Conservation (phyloP, 371 early-diverging fungal species). For the Massospora cicadina region DNA sequence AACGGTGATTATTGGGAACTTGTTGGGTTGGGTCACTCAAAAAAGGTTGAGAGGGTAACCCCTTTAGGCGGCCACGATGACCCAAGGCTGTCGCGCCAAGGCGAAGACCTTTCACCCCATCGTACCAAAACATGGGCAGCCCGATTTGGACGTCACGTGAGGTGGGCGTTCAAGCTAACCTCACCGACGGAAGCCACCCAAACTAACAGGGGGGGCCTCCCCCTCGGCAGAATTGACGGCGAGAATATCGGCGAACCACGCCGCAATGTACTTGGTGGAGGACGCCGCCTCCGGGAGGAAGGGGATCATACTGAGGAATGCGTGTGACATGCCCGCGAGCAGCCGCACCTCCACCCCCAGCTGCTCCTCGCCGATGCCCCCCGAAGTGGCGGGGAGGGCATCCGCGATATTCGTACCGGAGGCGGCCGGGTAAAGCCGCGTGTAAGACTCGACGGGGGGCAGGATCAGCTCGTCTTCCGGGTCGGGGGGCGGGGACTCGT, state of each 20-base stretch:
- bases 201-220: too few species aligned
- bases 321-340: conserved; percentile 83
- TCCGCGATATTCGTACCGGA: conserved; percentile 12
- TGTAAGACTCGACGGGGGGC: background rate
- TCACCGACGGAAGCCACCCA: too few species aligned
- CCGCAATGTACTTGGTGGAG: conserved; percentile 2
- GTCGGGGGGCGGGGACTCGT: background rate
- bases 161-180: too few species aligned
- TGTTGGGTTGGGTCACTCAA: too few species aligned
- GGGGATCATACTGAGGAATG: conserved; percentile 71
- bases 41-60: too few species aligned
- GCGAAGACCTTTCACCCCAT: too few species aligned
- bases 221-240: background rate
- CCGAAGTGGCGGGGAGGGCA: background rate
- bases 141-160: too few species aligned
- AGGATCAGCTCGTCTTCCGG: background rate
- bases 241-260: conserved; percentile 6
- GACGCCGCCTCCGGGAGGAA: conserved; percentile 58
- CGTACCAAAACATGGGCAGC: too few species aligned
- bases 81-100: too few species aligned
- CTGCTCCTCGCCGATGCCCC: conserved; percentile 11
- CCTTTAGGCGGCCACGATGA: too few species aligned
- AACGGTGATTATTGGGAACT: too few species aligned
- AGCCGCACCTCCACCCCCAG: conserved; percentile 36
- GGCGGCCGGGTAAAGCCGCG: conserved; percentile 12